Percentiles rank a stretch among this genome's conserved stretches.
These are phyloP conservation scores for Punctularia strigosozonata DNA, from an alignment of 768 basidiomycete genomes.

Conservation along the genomic window DNA sequence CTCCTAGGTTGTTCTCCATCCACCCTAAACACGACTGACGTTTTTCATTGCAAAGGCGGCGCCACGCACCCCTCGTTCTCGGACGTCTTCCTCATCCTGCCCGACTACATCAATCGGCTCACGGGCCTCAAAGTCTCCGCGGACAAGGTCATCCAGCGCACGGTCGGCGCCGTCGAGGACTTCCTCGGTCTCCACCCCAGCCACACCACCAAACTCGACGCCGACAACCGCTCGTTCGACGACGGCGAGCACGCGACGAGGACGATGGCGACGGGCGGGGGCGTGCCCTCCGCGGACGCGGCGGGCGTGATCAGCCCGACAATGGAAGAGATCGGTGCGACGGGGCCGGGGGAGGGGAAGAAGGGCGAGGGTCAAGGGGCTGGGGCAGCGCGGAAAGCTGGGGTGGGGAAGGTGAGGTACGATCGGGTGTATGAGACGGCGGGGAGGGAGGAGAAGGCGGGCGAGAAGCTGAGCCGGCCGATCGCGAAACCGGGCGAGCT, in stretches of 20 bases:
- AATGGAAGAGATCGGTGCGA: background rate
- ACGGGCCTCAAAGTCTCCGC: slow-evolving; percentile 14
- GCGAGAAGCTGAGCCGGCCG: slow-evolving; percentile 7
- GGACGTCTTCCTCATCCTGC: slow-evolving; percentile 23
- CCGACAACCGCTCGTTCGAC: slow-evolving; percentile 3
- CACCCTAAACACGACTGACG: background rate
- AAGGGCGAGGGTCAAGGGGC: background rate
- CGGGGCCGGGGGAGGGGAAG: background rate
- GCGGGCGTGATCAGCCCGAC: background rate
- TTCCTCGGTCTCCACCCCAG: no score
- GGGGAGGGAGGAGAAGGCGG: slow-evolving; percentile 4
- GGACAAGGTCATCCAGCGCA: slow-evolving; percentile 8
- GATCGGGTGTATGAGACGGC: slow-evolving; percentile 1
- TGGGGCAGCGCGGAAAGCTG: background rate
- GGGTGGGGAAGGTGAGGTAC: background rate
- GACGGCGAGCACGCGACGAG: slow-evolving; percentile 4
- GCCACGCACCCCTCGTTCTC: slow-evolving; percentile 22
- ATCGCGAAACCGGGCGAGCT: slow-evolving; percentile 9
- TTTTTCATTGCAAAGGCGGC: slow-evolving; percentile 11
- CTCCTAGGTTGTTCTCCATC: background rate
- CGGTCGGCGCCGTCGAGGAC: slow-evolving; percentile 11
- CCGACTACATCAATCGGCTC: slow-evolving; percentile 16
- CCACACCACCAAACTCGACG: slow-evolving; percentile 4
- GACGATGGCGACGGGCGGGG: slow-evolving; percentile 3
- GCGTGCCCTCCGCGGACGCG: background rate